phyloP scores from a whole-genome alignment of 768 basidiomycete genomes.

The Serendipita indica region DNA sequence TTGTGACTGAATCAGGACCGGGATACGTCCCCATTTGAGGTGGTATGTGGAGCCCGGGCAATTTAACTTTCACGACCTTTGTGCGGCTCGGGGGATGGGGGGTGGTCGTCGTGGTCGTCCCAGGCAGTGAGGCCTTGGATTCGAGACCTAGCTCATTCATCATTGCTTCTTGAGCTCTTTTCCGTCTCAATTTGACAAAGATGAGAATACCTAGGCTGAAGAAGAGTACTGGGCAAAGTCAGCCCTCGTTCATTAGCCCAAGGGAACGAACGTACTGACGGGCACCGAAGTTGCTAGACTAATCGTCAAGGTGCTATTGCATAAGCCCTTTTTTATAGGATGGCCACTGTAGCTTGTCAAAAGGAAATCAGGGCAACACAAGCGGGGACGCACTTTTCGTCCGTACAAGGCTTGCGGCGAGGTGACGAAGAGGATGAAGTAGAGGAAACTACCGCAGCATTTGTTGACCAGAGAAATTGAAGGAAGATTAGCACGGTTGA shows the following conservation, averaged over 20 bases:
- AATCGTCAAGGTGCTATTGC: background rate
- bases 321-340: background rate
- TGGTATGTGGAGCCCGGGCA: background rate
- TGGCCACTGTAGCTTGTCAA: background rate
- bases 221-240: background rate
- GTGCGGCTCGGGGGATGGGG: too few species aligned
- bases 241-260: background rate
- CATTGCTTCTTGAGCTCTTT: background rate
- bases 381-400: too few species aligned
- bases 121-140: background rate
- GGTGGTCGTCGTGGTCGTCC: too few species aligned
- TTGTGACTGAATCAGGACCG: background rate
- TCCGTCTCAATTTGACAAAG: background rate
- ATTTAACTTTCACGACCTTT: background rate
- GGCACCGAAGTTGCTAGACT: background rate
- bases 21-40: background rate
- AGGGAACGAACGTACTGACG: background rate
- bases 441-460: too few species aligned
- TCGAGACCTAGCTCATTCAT: background rate
- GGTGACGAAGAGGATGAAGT: too few species aligned
- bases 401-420: too few species aligned
- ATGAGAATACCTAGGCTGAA: background rate
- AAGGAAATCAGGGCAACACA: background rate
- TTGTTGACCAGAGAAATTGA: too few species aligned
- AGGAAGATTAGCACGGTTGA: too few species aligned